Percentiles rank a stretch among this genome's conserved stretches.
Conservation (phyloP, 148 eudicot genomes). For the Silene latifolia region DNA sequence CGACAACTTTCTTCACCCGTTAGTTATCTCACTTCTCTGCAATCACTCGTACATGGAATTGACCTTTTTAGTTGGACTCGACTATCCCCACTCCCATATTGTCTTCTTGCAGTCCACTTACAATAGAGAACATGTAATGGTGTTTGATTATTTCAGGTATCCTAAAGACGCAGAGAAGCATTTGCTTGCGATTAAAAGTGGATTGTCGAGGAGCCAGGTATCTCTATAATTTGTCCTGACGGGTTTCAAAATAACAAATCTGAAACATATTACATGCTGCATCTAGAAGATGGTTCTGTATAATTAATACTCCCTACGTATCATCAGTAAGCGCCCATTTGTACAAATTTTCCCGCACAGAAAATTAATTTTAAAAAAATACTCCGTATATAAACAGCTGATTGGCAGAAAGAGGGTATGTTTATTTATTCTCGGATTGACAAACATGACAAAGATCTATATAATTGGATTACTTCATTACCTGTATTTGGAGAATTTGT, state of each 20-base stretch:
- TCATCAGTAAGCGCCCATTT: neutral
- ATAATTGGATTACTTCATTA: no score
- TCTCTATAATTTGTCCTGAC: no score
- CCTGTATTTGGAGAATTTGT: neutral
- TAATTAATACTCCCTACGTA: neutral
- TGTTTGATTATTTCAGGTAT: conserved; percentile 48
- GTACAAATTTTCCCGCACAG: neutral
- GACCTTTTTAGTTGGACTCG: neutral
- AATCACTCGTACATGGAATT: neutral
- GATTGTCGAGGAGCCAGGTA: conserved; percentile 94
- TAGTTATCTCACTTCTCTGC: conserved; percentile 21
- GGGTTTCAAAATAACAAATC: neutral
- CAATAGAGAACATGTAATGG: neutral
- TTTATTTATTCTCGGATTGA: no score
- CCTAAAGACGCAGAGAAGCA: conserved; percentile 96
- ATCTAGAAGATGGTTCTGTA: no score
- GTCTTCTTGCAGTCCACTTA: neutral
- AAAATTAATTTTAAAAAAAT: no score
- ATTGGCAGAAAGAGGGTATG: no score
- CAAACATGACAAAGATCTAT: no score
- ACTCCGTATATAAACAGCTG: no score
- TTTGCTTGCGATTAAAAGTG: conserved; percentile 81
- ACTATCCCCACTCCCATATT: neutral
- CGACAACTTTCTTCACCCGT: conserved; percentile 97
- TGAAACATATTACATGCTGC: no score